Evolutionary conservation across 73 alveolate species (phyloP).

Genomic region (Paramecium sexaurelia): DNA sequence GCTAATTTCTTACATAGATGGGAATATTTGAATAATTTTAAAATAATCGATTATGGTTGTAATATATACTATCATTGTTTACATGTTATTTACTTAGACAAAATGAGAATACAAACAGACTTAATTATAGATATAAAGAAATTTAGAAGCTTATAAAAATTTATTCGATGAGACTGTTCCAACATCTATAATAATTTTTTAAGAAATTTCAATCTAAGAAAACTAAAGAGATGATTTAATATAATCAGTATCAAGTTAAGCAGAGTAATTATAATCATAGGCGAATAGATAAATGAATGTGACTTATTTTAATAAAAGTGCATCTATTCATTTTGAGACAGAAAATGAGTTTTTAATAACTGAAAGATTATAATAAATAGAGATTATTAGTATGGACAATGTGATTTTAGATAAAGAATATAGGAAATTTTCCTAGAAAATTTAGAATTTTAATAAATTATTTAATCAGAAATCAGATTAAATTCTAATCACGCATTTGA

Average conservation of each 20-base stretch:
- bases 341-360: neutral
- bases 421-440: neutral
- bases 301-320: conserved; percentile 5
- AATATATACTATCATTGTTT: neutral
- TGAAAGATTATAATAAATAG: neutral
- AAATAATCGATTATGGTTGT: conserved; percentile 21
- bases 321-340: conserved; percentile 17
- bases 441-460: neutral
- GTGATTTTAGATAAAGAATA: neutral
- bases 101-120: neutral
- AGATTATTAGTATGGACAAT: neutral
- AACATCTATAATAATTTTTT: neutral
- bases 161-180: conserved; percentile 32
- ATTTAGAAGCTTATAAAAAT: conserved; percentile 2
- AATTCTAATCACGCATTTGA: neutral
- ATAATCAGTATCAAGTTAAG: neutral
- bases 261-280: neutral
- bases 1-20: neutral
- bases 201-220: neutral
- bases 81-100: neutral
- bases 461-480: neutral
- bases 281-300: neutral
- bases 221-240: neutral
- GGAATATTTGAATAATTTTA: neutral
- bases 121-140: neutral